Base-by-base conservation (phyloP, 768 basidiomycete species). In the Mycena galericulata region DNA sequence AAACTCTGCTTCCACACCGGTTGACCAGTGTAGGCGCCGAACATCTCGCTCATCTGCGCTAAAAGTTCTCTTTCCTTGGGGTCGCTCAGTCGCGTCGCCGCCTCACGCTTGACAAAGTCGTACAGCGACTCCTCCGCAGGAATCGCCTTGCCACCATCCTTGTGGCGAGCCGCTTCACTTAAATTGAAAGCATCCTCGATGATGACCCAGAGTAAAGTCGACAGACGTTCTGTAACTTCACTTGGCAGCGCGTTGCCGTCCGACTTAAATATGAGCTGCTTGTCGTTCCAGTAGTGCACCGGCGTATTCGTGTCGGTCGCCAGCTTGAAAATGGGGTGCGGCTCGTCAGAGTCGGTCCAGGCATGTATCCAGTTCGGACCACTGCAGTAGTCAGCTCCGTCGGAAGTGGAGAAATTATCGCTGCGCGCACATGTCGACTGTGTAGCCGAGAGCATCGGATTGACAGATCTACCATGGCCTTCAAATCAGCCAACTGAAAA, bases 291-390 rank as follows among this genome's bases (percentile, higher is more conserved):
- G 58, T 65, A 68, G 56, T 73, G 72, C 27, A 73, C 68, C 36
- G 72, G 72, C 18, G 72, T 73, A 4, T 36, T 43, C 40, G 72
- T 73, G 27, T 70, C 69, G 20, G 50, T 51, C 47, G 72, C 72
- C 32, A 73, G 65, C 29, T 73, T 68, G 59, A 63, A 70, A 36
- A 73, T 73, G 32, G 72, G 72, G 38, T 73, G 72, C 22, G 67
- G 68, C 58, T 69, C 68, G 34, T 67, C 72, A 17, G 68, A 67
- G 56, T 70, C 72, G 20, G 53, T 46, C 72, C 66, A 65, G 10
- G 69, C 67, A 40, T 73, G 66, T 24, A 73, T 73, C 72, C 72
- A 73, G 46, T 73, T 73, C 12, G 72, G 68, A 30, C 72, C 72
- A 43, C 72, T 73, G 26, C 17, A 59, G 47, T 38, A 40, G 58